Percentiles rank a stretch among this genome's conserved stretches.
phyloP scores from a whole-genome alignment of 2,329 filamentous ascomycete genomes.

The Daldinia sp. region DNA sequence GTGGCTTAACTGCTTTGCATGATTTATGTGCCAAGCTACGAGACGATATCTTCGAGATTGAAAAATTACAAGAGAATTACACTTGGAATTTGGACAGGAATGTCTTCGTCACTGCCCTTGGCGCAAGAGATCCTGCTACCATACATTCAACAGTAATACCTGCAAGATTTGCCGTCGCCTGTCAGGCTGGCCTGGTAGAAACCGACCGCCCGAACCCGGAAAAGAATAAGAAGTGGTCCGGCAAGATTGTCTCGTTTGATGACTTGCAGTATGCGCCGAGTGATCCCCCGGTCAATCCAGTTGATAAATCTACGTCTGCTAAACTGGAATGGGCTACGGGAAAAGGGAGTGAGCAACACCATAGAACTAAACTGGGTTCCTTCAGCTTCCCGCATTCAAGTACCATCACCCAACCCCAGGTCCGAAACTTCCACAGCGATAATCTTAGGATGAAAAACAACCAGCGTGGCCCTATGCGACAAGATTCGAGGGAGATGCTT shows the following conservation, averaged over 20 bases:
- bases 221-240: constrained; percentile 49
- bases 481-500: constrained; percentile 14
- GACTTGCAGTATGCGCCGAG: constrained; percentile 42
- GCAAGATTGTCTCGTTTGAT: constrained; percentile 49
- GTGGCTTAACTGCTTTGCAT: constrained; percentile 39
- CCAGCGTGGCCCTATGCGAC: not conserved
- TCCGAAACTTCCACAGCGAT: constrained; percentile 22
- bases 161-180: constrained; percentile 44
- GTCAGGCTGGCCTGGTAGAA: constrained; percentile 42
- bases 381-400: not conserved
- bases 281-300: not conserved
- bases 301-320: constrained; percentile 1
- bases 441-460: not conserved
- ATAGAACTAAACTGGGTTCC: not conserved
- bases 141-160: constrained; percentile 38
- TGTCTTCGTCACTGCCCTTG: constrained; percentile 45
- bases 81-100: constrained; percentile 45
- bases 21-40: constrained; percentile 42
- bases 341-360: not conserved
- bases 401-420: not conserved
- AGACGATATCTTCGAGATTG: constrained; percentile 41
- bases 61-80: constrained; percentile 30
- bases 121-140: constrained; percentile 38
- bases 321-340: constrained; percentile 27
- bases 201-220: constrained; percentile 41